phyloP scores from a whole-genome alignment of 108 stramenopile species.

The Cylindrotheca fusiformis region DNA sequence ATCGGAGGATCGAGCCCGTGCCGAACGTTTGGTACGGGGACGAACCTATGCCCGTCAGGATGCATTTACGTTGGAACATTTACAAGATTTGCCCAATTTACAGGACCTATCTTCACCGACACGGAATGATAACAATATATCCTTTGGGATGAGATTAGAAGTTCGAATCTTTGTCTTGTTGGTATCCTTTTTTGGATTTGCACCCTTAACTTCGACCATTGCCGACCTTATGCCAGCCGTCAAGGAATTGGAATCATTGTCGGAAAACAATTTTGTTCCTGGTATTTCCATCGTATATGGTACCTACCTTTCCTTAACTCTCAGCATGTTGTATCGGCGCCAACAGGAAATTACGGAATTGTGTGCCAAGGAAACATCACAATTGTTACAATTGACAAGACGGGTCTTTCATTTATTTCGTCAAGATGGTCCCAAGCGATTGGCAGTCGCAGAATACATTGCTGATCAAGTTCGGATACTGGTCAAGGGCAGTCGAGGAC shows the following conservation, averaged over 20 bases:
- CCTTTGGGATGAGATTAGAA: neutral
- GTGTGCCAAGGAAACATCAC: constrained; percentile 40
- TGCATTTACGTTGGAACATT: neutral
- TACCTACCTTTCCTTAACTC: constrained; percentile 71
- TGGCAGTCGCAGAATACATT: constrained; percentile 21
- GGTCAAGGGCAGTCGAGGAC: constrained; percentile 46
- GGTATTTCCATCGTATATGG: constrained; percentile 77
- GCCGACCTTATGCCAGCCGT: neutral
- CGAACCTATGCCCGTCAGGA: neutral
- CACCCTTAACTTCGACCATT: neutral
- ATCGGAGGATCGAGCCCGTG: neutral
- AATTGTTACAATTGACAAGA: constrained; percentile 33
- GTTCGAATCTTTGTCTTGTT: too few species aligned
- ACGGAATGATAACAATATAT: too few species aligned
- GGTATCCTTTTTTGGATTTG: neutral
- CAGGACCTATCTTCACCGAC: neutral
- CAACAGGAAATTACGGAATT: constrained; percentile 54
- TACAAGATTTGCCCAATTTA: neutral
- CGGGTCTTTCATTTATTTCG: constrained; percentile 42
- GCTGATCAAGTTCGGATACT: constrained; percentile 66
- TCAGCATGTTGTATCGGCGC: constrained; percentile 59
- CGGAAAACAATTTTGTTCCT: constrained; percentile 42
- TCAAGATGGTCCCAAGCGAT: constrained; percentile 19
- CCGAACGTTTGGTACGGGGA: neutral
- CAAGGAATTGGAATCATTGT: neutral